A percentile compares a stretch with the other conserved stretches of the same genome.
These are phyloP conservation scores for Colletotrichum musae DNA, from an alignment of 2,329 filamentous ascomycete genomes.

Conservation along the genomic window DNA sequence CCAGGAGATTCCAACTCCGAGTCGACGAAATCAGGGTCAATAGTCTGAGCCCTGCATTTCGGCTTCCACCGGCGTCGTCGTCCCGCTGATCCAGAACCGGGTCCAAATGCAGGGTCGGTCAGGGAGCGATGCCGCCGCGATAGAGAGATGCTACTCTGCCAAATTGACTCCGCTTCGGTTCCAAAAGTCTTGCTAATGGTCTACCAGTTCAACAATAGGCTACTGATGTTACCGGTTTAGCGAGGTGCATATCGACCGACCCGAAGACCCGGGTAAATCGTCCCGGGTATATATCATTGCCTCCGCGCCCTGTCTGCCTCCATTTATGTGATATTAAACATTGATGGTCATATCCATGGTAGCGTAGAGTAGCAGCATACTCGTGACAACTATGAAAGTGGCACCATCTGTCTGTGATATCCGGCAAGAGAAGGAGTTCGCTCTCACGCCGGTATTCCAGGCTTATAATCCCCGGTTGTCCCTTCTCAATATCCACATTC, in stretches of 20 bases:
- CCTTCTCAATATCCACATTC: background rate
- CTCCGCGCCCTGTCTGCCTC: background rate
- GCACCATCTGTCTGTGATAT: too few species aligned
- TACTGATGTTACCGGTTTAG: background rate
- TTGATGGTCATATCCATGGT: conserved; percentile 1
- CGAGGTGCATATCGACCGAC: background rate
- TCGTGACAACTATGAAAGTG: background rate
- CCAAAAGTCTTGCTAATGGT: too few species aligned
- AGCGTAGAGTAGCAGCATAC: background rate
- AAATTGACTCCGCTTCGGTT: background rate
- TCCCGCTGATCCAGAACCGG: background rate
- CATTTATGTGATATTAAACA: conserved; percentile 1
- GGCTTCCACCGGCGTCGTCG: background rate
- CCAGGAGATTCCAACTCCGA: too few species aligned
- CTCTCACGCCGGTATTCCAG: too few species aligned
- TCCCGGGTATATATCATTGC: background rate
- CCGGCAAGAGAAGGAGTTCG: too few species aligned
- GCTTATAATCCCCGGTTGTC: too few species aligned
- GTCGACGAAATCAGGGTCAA: too few species aligned
- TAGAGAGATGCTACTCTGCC: background rate
- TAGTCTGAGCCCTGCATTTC: background rate
- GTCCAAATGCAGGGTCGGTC: background rate
- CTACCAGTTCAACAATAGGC: too few species aligned
- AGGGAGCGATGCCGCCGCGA: background rate
- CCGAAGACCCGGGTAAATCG: conserved; percentile 8